Base-by-base conservation (phyloP, 371 early-diverging fungal genomes). In the Cladochytrium tenue region DNA sequence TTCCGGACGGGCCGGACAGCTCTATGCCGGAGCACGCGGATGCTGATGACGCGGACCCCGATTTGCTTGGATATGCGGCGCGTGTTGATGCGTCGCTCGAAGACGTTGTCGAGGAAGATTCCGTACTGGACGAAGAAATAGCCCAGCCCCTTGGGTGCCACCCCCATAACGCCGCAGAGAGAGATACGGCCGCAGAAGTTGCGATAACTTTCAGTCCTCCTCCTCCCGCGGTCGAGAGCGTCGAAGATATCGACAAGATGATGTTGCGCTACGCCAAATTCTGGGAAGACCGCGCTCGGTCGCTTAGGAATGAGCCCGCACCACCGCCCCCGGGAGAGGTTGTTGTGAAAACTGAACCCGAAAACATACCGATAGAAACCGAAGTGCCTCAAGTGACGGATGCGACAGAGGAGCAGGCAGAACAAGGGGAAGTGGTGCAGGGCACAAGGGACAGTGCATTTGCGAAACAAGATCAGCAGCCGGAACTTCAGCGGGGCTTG, bases 191-290 rank as follows among this genome's bases (percentile, higher is more conserved):
- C 5, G 62, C 60, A 30, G 43, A 17, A 33, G 7, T 33, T 53
- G 51, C 25, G n/a, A n/a, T n/a, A n/a, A 20, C 7, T 10, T 23
- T 32, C 55, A 30, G 23, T 32, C 23, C 17, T 15, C 53, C 32
- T 3, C 27, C 36, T 17, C 36, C 30, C 15, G 50, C 4, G 3
- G 52, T 67, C 43, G n/a, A 43, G 3, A 7, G 23, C 1, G 33
- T 78, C 10, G 72, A 62, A 3, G 75, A 75, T 17, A 76, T 78
- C 10, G 78, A 75, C 32, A 25, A 33, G 17, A 31, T 75, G 13
- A 15, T 72, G 17, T 20, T 56, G n/a, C 71, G 64, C 58, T 78
- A 75, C 31, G 25, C 66, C 20, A 58, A 55, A 13, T 57, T 73
- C 25, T 58, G 73, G 60, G 56, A 66, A 33, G 28, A 25, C 1